Percentiles rank a stretch among this genome's conserved stretches.
Evolutionary conservation across 768 basidiomycete species (phyloP).

Genomic region (Tremella fuciformis): DNA sequence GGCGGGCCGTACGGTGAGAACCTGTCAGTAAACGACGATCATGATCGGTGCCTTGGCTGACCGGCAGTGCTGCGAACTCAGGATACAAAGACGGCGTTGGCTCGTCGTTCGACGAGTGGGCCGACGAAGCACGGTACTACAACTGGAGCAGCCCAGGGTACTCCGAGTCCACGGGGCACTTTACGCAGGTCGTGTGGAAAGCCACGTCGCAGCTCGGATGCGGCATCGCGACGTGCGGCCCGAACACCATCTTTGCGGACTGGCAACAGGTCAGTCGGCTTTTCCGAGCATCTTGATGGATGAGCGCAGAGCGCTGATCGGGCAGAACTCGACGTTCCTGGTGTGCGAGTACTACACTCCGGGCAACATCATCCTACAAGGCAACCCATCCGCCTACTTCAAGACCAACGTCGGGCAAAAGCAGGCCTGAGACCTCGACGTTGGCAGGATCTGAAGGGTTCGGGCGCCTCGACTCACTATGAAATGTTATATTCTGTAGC

Average conservation of each 20-base stretch:
- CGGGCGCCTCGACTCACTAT: too few species aligned
- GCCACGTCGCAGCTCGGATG: conserved; percentile 42
- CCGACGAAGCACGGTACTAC: conserved; percentile 34
- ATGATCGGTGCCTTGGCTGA: conserved; percentile 33
- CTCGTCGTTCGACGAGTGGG: conserved; percentile 39
- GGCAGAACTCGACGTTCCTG: conserved; percentile 17
- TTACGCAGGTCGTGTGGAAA: conserved; percentile 44
- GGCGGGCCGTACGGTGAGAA: conserved; percentile 11
- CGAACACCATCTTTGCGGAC: conserved; percentile 27
- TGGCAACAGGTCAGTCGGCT: not conserved
- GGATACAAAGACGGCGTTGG: conserved; percentile 35
- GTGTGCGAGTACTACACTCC: conserved; percentile 29
- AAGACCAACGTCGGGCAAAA: conserved; percentile 17
- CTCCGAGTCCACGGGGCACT: conserved; percentile 30
- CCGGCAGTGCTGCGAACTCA: conserved; percentile 18
- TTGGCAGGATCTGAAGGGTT: too few species aligned
- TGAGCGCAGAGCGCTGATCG: not conserved
- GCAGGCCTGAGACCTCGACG: conserved; percentile 2
- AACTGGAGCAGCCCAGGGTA: conserved; percentile 30
- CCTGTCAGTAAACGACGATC: conserved; percentile 30
- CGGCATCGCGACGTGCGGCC: conserved; percentile 30
- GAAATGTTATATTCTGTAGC: too few species aligned
- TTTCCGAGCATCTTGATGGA: conserved; percentile 1
- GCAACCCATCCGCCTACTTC: conserved; percentile 18
- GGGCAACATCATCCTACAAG: conserved; percentile 24